Evolutionary conservation across 768 basidiomycete species (phyloP).

Genomic region (Lentinula sp.): DNA sequence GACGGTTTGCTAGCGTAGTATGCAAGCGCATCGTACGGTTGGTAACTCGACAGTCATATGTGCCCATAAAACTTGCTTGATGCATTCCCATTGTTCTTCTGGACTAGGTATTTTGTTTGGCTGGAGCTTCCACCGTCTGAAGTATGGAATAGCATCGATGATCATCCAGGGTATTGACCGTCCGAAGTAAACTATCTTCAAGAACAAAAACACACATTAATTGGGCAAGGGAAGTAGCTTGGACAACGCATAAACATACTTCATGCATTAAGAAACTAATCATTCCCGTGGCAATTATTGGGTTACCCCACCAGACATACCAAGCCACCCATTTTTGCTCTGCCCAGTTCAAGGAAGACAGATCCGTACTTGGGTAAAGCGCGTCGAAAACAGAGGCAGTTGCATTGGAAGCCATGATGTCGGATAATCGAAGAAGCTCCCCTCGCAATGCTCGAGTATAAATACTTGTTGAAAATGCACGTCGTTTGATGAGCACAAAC

Average conservation of each 20-base stretch:
- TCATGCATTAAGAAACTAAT: conserved; percentile 93
- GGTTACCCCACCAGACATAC: conserved; percentile 89
- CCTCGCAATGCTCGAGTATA: not conserved
- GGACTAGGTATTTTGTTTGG: conserved; percentile 75
- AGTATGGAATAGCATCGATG: conserved; percentile 91
- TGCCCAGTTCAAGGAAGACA: conserved; percentile 57
- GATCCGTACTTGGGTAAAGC: conserved; percentile 57
- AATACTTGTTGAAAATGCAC: not conserved
- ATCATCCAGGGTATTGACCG: conserved; percentile 94
- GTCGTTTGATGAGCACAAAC: not conserved
- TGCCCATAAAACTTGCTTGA: conserved; percentile 86
- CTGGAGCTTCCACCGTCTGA: conserved; percentile 91
- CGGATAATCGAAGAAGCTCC: not conserved
- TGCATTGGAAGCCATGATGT: conserved; percentile 25
- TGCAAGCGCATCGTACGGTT: conserved; percentile 41
- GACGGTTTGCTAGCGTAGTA: not conserved
- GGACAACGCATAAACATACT: conserved; percentile 39
- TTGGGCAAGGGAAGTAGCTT: not conserved
- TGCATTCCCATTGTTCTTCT: conserved; percentile 91
- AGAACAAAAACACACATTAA: not conserved
- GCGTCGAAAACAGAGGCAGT: conserved; percentile 27
- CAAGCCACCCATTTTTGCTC: conserved; percentile 85
- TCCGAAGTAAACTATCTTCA: conserved; percentile 94
- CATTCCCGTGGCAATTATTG: conserved; percentile 87
- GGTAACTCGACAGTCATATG: conserved; percentile 96